Base-by-base conservation (phyloP, 257 asterid species). In the Gentiana straminea region DNA sequence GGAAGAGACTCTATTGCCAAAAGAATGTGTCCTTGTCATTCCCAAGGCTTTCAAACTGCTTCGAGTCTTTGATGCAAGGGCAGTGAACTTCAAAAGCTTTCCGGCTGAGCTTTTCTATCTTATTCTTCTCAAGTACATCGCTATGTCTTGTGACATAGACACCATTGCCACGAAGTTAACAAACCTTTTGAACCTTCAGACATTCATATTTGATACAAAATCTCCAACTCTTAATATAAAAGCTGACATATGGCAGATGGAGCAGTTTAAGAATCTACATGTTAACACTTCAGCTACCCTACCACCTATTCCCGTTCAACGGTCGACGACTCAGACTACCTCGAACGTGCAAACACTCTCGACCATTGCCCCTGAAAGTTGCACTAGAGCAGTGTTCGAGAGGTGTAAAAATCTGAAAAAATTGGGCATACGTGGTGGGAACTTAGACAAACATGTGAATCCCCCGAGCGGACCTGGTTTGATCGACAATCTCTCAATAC, bases 31-130 rank as follows among this genome's bases (percentile, higher is more conserved):
- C 5, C 32, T 72, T 0, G 13, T 9, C 8, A 72, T 79, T 32
- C 75, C 79, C 0, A 68, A 65, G 12, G 68, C 75, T 39, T 82
- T 79, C 60, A 10, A 45, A 2, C 46, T 72, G 62, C 77, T 83
- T 0, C 51, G 79, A 52, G 78, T 81, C 7, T 47, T 78, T 2
- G 89, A 78, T 44, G 44, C 57, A n/a, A 68, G 43, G 55, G 56
- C 71, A 50, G 52, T 77, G 55, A 73, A 54, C 9, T 77, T 73
- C 35, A 11, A 44, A 1, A 34, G 36, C 3, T 62, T 57, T 35
- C 67, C 74, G 2, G 39, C 59, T 0, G 66, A 68, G 4, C 13
- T 68, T 3, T 57, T 15, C 36, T 47, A 58, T 5, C 46, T 60
- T 11, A 57, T 52, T 45, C 68, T 57, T 7, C 37, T 73, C 43